Evolutionary conservation across 495 filamentous ascomycete genomes (phyloP), one percentile per base, ranked within the genome.

Genomic region (Podospora appendiculata): DNA sequence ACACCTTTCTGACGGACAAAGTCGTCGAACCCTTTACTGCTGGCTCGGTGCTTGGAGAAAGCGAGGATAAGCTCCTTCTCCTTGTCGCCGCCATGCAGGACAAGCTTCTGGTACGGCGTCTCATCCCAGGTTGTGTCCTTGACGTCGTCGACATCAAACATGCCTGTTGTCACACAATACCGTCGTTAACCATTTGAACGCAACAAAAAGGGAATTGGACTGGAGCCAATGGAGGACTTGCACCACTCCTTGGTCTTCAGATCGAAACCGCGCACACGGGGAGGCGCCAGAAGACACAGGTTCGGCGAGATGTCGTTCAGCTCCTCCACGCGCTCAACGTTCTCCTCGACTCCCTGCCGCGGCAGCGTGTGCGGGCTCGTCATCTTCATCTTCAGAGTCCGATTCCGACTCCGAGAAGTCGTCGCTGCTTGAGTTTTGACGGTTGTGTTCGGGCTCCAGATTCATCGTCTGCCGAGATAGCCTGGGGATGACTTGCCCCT

Each of bases 1-100:
- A n/a, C n/a, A n/a, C n/a, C n/a, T n/a, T 78, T 78, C 25, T 66
- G 63, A 25, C 52, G 42, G 32, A 73, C 66, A 13, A 73, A 60
- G 48, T 76, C 70, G 35, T 59, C 57, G 56, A 89, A 86, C 46
- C 81, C 86, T 48, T 55, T 63, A 0, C 51, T 58, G 32, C 53
- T 52, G 14, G 60, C 57, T 12, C 53, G 50, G 34, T 67, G 59
- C 3, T 59, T 62, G 3, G 76, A 67, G 4, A 79, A 65, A 2
- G 70, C 70, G 50, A 64, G 58, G 14, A 77, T 64, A 3, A 79
- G 60, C 13, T 73, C 62, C 54, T 78, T 80, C 32, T 71, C 65
- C 12, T 38, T 48, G 32, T 14, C 17, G 14, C 66, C 64, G 1
- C 51, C 17, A 0, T 74, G 63, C 0, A 82, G 63, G 12, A 81